Evolutionary conservation across 1,284 basidiomycete species (phyloP), one percentile per base, ranked within the genome.

Genomic region (Malassezia pachydermatis): DNA sequence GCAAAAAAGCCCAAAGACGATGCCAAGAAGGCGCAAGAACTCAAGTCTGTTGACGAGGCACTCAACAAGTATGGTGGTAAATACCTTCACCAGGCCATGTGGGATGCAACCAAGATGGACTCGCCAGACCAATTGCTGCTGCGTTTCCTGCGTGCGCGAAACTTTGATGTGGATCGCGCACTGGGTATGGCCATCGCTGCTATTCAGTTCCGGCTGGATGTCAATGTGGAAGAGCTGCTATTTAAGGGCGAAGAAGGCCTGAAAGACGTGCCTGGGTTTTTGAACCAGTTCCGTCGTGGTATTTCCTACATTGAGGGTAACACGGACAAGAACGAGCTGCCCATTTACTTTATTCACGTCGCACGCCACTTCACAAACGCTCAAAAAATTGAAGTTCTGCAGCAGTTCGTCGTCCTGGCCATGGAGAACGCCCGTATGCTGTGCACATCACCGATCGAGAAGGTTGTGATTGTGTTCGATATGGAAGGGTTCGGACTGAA

Each of bases 291-390:
- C 55, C 59, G 65, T 20, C 54, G 68, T 19, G 68, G 67, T 52
- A 73, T 72, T 50, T 72, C 67, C 14, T 73, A 73, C 59, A 70
- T 67, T 52, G 62, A 62, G 55, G 70, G 70, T 38, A 67, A 57
- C 60, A 63, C 60, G 32, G 55, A 58, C 29, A 62, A 61, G 45
- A 51, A 58, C 32, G 69, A 69, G 53, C 51, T 65, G 54, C 67
- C 67, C 23, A 61, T 70, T 55, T 70, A 69, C 59, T 70, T 70
- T 43, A 68, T 70, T 40, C 67, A 72, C 56, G 66, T 72, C 33
- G 65, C 62, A 16, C 65, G 68, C 42, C 68, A 71, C 54, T 65
- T 68, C 34, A 67, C 68, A 25, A 65, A 51, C 48, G 68, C 65
- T 24, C 68, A 71, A 50, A 68, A 67, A 62, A 54, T 61, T 55